phyloP scores from a whole-genome alignment of 192 early-diverging fungal species.

The Backusella morwellensis region DNA sequence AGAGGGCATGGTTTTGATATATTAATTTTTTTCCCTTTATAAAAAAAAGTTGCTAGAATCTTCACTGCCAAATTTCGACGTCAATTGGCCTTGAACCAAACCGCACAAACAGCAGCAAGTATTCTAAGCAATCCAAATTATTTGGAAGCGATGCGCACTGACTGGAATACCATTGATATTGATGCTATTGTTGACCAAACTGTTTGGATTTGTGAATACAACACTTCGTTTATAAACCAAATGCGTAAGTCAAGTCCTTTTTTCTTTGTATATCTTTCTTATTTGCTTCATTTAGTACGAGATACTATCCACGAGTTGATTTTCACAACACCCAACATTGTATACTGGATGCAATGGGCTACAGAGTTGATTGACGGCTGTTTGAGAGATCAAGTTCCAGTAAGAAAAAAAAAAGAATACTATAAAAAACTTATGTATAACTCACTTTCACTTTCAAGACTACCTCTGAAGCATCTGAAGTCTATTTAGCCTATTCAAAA shows the following conservation, averaged over 20 bases:
- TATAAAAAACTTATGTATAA: background rate
- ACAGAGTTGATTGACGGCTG: constrained; percentile 36
- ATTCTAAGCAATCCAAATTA: constrained; percentile 32
- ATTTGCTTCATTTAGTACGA: constrained; percentile 16
- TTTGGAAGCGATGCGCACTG: constrained; percentile 32
- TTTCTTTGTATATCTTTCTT: background rate
- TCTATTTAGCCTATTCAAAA: constrained; percentile 40
- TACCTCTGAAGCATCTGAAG: constrained; percentile 25
- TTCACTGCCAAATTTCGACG: constrained; percentile 45
- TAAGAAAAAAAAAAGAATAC: background rate
- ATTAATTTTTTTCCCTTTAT: background rate
- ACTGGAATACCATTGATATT: constrained; percentile 48
- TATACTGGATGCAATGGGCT: constrained; percentile 43
- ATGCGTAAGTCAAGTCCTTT: constrained; percentile 21
- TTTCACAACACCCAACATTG: constrained; percentile 20
- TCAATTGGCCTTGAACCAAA: constrained; percentile 42
- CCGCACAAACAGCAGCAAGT: constrained; percentile 38
- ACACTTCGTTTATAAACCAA: constrained; percentile 34
- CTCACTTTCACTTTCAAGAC: background rate
- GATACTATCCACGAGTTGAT: constrained; percentile 38
- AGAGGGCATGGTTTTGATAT: background rate
- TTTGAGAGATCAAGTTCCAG: constrained; percentile 14
- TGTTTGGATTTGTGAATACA: constrained; percentile 51
- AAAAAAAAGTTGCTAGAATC: constrained; percentile 40
- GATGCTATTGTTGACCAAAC: constrained; percentile 43